These are phyloP conservation scores for Saccharum hybrid DNA, from an alignment of 202 grass and related monocot species.

Conservation along the genomic window DNA sequence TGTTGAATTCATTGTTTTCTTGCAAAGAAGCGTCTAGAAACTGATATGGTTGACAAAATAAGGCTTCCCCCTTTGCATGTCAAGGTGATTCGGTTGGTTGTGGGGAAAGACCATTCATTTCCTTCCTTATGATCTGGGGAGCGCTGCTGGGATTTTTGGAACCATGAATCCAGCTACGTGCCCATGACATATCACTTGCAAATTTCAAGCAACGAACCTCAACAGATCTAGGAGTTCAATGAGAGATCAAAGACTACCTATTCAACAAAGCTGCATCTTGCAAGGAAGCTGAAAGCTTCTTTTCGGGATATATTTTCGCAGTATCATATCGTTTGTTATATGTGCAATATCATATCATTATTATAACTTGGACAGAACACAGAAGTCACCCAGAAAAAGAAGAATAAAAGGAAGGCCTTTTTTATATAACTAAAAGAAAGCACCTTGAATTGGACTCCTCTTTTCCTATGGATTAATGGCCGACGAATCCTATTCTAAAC, in stretches of 20 bases:
- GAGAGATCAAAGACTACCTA: neutral
- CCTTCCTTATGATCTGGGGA: slow-evolving; percentile 8
- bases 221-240: neutral
- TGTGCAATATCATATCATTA: slow-evolving; percentile 17
- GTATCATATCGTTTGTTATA: slow-evolving; percentile 26
- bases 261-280: neutral
- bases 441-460: slow-evolving; percentile 30
- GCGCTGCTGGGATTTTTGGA: neutral
- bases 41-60: neutral
- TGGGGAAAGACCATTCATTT: neutral
- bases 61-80: neutral
- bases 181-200: neutral
- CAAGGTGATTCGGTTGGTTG: neutral
- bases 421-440: neutral
- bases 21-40: slow-evolving; percentile 16
- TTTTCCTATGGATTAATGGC: slow-evolving; percentile 32
- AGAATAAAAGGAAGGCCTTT: neutral
- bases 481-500: slow-evolving; percentile 46
- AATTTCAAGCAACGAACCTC: slow-evolving; percentile 6
- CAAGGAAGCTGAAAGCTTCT: slow-evolving; percentile 14
- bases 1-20: slow-evolving; percentile 12
- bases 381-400: slow-evolving; percentile 3
- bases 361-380: slow-evolving; percentile 6
- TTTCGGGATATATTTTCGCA: neutral
- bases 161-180: neutral